These are phyloP conservation scores for Mychonastes homosphaera DNA, from an alignment of 139 green algal species.

Conservation along the genomic window DNA sequence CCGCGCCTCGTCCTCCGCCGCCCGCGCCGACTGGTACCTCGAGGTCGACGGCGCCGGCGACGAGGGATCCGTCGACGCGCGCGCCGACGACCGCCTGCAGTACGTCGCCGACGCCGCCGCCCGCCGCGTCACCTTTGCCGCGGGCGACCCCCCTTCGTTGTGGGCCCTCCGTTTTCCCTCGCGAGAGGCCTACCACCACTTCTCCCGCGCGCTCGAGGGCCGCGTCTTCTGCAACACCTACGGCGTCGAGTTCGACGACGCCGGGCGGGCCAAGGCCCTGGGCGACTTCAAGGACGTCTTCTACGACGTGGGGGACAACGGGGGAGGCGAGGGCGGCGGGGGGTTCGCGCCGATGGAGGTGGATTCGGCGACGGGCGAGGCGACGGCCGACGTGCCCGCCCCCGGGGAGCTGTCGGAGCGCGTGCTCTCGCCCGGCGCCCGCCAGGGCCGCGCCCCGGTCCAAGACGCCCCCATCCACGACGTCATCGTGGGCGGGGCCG, in stretches of 20 bases:
- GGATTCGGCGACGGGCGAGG: neutral
- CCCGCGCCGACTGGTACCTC: neutral
- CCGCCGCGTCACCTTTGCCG: conserved; percentile 46
- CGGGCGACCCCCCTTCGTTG: conserved; percentile 27
- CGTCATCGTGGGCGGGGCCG: conserved; percentile 41
- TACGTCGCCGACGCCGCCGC: conserved; percentile 30
- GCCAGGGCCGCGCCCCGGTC: neutral
- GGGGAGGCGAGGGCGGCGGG: conserved; percentile 30
- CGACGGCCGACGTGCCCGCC: neutral
- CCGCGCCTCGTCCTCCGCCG: neutral
- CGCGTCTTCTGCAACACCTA: conserved; percentile 80
- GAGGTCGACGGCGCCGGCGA: conserved; percentile 32
- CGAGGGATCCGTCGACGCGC: conserved; percentile 42
- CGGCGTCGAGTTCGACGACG: conserved; percentile 40
- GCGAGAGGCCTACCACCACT: conserved; percentile 24
- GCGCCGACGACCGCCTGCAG: conserved; percentile 25
- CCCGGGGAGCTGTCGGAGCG: neutral
- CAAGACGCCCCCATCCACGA: conserved; percentile 20
- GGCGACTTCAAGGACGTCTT: conserved; percentile 52
- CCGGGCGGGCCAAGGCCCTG: conserved; percentile 38
- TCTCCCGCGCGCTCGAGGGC: conserved; percentile 37
- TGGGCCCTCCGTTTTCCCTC: conserved; percentile 52
- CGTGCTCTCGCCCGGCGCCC: neutral
- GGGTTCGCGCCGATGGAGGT: conserved; percentile 32
- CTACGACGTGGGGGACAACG: too few species aligned